phyloP scores from a whole-genome alignment of 2,329 filamentous ascomycete genomes.

The Madurella mycetomatis region DNA sequence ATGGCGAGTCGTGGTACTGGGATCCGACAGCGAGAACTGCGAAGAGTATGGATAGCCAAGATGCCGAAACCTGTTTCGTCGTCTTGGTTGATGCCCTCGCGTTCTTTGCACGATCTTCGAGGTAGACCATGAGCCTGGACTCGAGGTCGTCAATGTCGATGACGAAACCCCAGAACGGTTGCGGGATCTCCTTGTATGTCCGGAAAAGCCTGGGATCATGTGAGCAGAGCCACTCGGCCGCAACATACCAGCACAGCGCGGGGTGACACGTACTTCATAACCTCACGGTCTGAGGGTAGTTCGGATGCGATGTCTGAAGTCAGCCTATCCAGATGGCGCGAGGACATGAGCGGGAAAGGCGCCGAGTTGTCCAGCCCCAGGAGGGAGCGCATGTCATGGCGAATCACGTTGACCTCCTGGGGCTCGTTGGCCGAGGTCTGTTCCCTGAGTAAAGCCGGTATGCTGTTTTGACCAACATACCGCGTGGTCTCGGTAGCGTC shows the following conservation, averaged over 20 bases:
- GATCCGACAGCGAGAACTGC: slow-evolving; percentile 61
- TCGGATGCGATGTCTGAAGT: slow-evolving; percentile 58
- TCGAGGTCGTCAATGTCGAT: slow-evolving; percentile 64
- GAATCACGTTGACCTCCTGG: slow-evolving; percentile 51
- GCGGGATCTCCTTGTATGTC: slow-evolving; percentile 63
- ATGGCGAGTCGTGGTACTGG: slow-evolving; percentile 62
- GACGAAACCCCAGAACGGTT: slow-evolving; percentile 65
- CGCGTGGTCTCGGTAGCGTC: slow-evolving; percentile 52
- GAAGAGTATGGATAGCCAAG: slow-evolving; percentile 63
- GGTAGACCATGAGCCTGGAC: slow-evolving; percentile 59
- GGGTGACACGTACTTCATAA: slow-evolving; percentile 53
- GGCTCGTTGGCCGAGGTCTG: slow-evolving; percentile 52
- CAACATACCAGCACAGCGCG: background rate
- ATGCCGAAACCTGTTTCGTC: slow-evolving; percentile 53
- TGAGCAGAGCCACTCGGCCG: background rate
- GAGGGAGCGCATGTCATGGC: slow-evolving; percentile 62
- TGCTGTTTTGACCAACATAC: slow-evolving; percentile 64
- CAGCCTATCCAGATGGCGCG: slow-evolving; percentile 55
- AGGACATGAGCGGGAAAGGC: slow-evolving; percentile 64
- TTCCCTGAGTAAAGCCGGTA: slow-evolving; percentile 60
- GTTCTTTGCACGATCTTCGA: slow-evolving; percentile 59
- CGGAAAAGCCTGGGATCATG: slow-evolving; percentile 50
- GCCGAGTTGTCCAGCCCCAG: slow-evolving; percentile 62
- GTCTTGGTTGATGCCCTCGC: slow-evolving; percentile 43
- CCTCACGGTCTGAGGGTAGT: slow-evolving; percentile 60